Evolutionary conservation across 805 yeast genomes (phyloP).

Genomic region (Saccharomycopsis sp.): DNA sequence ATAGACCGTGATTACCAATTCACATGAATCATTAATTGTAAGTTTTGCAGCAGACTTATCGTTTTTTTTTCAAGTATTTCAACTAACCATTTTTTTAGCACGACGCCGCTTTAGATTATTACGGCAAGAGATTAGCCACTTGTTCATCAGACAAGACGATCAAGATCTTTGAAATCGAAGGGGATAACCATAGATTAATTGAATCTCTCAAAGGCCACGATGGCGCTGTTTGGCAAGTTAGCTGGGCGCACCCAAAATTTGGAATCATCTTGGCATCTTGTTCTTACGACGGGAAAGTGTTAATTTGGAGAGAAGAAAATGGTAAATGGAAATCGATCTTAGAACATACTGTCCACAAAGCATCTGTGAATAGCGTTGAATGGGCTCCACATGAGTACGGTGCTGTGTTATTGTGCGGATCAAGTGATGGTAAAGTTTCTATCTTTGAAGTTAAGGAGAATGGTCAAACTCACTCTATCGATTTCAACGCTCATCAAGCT

Average conservation of each 20-base stretch:
- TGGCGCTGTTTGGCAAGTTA: conserved; percentile 98
- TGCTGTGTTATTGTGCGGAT: conserved; percentile 81
- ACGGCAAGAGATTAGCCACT: conserved; percentile 92
- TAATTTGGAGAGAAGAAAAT: conserved; percentile 92
- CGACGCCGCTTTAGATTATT: conserved; percentile 95
- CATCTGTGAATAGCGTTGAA: conserved; percentile 86
- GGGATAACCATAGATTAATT: conserved; percentile 69
- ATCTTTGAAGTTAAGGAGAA: conserved; percentile 88
- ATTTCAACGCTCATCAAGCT: conserved; percentile 78
- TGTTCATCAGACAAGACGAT: conserved; percentile 95
- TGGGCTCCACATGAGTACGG: conserved; percentile 99
- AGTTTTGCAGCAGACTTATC: background rate
- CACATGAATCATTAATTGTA: conserved; percentile 20
- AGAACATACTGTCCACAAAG: conserved; percentile 82
- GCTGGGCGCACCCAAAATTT: conserved; percentile 98
- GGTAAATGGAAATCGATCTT: conserved; percentile 84
- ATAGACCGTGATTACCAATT: conserved; percentile 17
- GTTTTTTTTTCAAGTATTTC: background rate
- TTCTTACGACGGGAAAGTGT: conserved; percentile 90
- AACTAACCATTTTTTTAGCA: conserved; percentile 35
- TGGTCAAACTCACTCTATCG: conserved; percentile 53
- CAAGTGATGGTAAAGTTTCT: conserved; percentile 89
- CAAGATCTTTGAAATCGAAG: conserved; percentile 86
- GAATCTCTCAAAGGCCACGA: conserved; percentile 91
- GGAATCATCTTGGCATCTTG: conserved; percentile 93